phyloP scores from a whole-genome alignment of 495 filamentous ascomycete species.

The Hyaloscypha hepaticicola region DNA sequence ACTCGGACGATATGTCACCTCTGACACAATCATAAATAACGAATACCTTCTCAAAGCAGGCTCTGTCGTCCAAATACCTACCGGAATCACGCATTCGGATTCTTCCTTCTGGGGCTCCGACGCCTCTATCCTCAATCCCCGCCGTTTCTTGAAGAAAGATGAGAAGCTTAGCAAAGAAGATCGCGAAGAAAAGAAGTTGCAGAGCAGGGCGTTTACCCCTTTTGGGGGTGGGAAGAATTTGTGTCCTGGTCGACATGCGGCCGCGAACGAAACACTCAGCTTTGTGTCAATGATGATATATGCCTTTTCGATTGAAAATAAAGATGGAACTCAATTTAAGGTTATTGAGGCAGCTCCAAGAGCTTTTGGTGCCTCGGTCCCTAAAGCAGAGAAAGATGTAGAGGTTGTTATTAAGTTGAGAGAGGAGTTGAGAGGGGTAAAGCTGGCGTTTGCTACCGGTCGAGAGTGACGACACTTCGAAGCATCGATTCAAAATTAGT shows the following conservation, averaged over 20 bases:
- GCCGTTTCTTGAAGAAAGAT: background rate
- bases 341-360: background rate
- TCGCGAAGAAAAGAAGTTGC: background rate
- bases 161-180: background rate
- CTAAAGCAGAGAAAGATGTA: background rate
- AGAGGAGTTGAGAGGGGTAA: background rate
- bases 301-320: slow-evolving; percentile 49
- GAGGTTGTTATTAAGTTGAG: background rate
- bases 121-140: background rate
- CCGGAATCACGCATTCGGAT: background rate
- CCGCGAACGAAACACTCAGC: slow-evolving; percentile 48
- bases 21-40: background rate
- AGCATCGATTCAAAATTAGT: no score
- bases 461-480: no score
- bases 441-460: background rate
- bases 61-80: background rate
- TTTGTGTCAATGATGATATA: slow-evolving; percentile 48
- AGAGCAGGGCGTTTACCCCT: slow-evolving; percentile 31
- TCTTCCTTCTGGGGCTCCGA: background rate
- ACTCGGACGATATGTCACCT: background rate
- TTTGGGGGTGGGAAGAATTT: slow-evolving; percentile 45
- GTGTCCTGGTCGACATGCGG: slow-evolving; percentile 49
- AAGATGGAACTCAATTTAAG: background rate
- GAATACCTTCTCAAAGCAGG: background rate
- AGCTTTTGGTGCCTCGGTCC: background rate